phyloP scores from a whole-genome alignment of 2,329 filamentous ascomycete species.

The Diplodia scrobiculata region DNA sequence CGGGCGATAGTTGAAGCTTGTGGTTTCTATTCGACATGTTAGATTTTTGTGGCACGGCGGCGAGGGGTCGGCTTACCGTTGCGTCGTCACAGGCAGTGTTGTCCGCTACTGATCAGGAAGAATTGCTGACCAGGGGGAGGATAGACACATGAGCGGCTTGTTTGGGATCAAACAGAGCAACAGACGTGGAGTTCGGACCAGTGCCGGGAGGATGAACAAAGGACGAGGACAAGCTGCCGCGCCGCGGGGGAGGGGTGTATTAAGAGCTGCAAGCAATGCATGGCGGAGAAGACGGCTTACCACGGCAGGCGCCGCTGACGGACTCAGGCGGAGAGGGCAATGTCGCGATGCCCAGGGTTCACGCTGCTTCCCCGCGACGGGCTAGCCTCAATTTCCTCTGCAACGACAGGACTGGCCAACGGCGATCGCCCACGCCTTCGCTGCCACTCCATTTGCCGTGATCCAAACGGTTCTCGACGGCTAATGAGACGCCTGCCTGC shows the following conservation, averaged over 20 bases:
- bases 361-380: constrained; percentile 16
- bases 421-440: constrained; percentile 10
- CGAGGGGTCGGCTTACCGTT: constrained; percentile 10
- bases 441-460: not conserved
- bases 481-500: not conserved
- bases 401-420: constrained; percentile 1
- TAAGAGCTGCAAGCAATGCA: constrained; percentile 28
- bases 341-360: not conserved
- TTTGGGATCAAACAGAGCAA: constrained; percentile 3
- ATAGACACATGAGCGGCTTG: not conserved
- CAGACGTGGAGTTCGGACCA: not conserved
- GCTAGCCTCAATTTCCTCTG: constrained; percentile 20
- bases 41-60: not conserved
- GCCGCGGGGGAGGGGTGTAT: constrained; percentile 21
- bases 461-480: not conserved
- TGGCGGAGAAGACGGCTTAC: constrained; percentile 24
- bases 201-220: constrained; percentile 7
- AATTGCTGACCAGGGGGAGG: not conserved
- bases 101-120: constrained; percentile 2
- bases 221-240: not conserved
- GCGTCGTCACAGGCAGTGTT: not conserved
- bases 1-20: not conserved
- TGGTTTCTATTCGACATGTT: not conserved
- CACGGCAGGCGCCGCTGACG: constrained; percentile 28
- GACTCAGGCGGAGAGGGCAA: not conserved